Percentiles rank a stretch among this genome's conserved stretches.
Conservation (phyloP, 495 filamentous ascomycete genomes). For the Penicillium turbatum region DNA sequence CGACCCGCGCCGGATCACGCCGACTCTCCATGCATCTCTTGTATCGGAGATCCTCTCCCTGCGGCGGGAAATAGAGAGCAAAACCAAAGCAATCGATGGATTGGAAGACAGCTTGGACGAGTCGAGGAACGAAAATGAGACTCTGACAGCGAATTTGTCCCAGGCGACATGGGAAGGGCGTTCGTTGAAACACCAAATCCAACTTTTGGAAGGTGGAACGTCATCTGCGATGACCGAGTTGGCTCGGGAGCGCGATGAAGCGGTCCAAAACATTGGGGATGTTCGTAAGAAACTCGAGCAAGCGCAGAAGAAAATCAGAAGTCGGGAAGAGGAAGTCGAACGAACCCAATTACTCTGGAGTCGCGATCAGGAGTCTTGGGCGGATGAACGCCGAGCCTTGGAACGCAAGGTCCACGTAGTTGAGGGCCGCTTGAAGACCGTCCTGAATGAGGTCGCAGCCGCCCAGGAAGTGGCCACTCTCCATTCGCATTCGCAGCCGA, state of each 20-base stretch:
- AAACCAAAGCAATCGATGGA: conserved; percentile 74
- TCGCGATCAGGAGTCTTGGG: conserved; percentile 76
- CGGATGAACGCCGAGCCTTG: conserved; percentile 70
- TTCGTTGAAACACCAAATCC: conserved; percentile 77
- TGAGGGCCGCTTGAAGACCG: conserved; percentile 76
- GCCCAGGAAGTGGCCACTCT: conserved; percentile 54
- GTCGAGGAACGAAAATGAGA: conserved; percentile 68
- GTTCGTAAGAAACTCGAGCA: conserved; percentile 73
- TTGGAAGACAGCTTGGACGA: conserved; percentile 73
- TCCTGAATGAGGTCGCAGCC: conserved; percentile 79
- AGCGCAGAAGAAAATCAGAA: conserved; percentile 69
- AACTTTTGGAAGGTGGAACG: conserved; percentile 80
- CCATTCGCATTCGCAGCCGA: conserved; percentile 18
- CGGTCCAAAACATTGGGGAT: conserved; percentile 68
- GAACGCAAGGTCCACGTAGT: conserved; percentile 83
- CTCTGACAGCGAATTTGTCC: conserved; percentile 55
- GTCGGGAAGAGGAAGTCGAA: conserved; percentile 78
- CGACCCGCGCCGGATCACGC: conserved; percentile 88
- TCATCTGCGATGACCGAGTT: conserved; percentile 78
- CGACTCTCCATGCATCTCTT: conserved; percentile 88
- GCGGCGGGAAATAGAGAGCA: conserved; percentile 83
- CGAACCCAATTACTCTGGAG: conserved; percentile 72
- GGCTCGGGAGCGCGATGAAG: conserved; percentile 80
- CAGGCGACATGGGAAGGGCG: conserved; percentile 67
- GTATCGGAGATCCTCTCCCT: conserved; percentile 90